Base-by-base conservation (phyloP, 2,329 filamentous ascomycete species). In the Balansia obtecta region DNA sequence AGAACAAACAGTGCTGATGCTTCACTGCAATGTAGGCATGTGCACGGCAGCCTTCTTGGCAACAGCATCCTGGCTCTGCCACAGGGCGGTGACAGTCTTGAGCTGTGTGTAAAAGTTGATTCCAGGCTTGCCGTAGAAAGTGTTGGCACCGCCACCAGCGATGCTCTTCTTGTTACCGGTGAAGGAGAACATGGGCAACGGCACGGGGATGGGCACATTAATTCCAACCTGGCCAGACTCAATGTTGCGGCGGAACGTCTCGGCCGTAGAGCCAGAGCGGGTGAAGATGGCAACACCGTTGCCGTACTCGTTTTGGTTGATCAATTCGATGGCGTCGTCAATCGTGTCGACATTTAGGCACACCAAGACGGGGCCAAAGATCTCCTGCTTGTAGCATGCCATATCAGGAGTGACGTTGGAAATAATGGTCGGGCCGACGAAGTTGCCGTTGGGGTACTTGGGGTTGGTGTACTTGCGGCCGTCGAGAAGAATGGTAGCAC, bases 61-160 rank as follows among this genome's bases (percentile, higher is more conserved):
- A 46, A 93, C 78, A 1, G 88, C 90, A 71, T 96, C 90, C 62
- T 90, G 82, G 54, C 79, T 82, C 62, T 82, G 81, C 93, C 93
- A 98, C 65, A 94, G 71, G 57, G 88, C 85, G 49, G 93, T 98
- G 46, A 98, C 93, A 2, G 93, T 98, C 86, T 98, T 97, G 64
- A 86, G 79, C 72, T 97, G 93, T 3, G 93, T 98, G 70, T 95
- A 97, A 66, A 98, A 98, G 64, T 86, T 83, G 65, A 98, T 70
- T 22, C 91, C 93, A 0, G 89, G 88, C 69, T 87, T 86, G 57
- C 93, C 93, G 70, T 98, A 98, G 67, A 98, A 97, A 15, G 89
- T 95, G 71, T 80, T 95, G 38, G 87, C 86, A 54, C 93, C 91
- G 48, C 90, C 90, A 50, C 91, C 93, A 0, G 93, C 93, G 51